Evolutionary conservation across 2,329 filamentous ascomycete species (phyloP), one percentile per base, ranked within the genome.

Genomic region (Colletotrichum tanaceti): DNA sequence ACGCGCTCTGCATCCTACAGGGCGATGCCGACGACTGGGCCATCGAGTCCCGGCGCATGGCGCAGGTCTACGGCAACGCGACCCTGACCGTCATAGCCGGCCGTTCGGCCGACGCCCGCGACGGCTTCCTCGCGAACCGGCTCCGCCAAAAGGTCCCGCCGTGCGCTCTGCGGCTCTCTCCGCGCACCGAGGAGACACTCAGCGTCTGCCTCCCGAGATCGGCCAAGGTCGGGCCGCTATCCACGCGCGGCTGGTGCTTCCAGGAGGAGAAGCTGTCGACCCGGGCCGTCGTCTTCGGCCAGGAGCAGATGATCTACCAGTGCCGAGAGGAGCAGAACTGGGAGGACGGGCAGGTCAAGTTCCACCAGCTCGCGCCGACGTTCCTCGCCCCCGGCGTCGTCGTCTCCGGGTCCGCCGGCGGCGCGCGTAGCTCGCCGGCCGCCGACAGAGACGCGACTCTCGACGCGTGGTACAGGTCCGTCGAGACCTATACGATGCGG

Each of bases 21-120:
- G 68, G 61, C n/a, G 63, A 70, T 47, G 38, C 49, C 18, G 47
- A 62, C 3, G 70, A 71, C 58, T 71, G 70, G 70, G 57, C 65
- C 4, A 38, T 46, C 14, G 68, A 71, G 43, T 67, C 70, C 22
- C 58, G 28, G 32, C 53, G 28, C 2, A 71, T 71, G 70, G 70
- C 63, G 13, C 63, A 44, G 4, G 68, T 70, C 5, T 71, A 71
- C 38, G 63, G 70, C 11, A 68, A 71, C n/a, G 52, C 70, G 16
- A 41, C n/a, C 18, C 49, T 70, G 32, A 70, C 68, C 32, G 32
- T 71, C 3, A 58, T 64, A 5, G 62, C 62, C 6, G 62, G 49
- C 13, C 62, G 62, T 32, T 64, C 62, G 4, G 20, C 5, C 5
- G 62, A 64, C n/a, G 53, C 62, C 7, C 44, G 53, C 9, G 24